Percentiles rank a stretch among this genome's conserved stretches.
phyloP scores from a whole-genome alignment of 2,329 filamentous ascomycete species.

The Aureobasidium sp. region DNA sequence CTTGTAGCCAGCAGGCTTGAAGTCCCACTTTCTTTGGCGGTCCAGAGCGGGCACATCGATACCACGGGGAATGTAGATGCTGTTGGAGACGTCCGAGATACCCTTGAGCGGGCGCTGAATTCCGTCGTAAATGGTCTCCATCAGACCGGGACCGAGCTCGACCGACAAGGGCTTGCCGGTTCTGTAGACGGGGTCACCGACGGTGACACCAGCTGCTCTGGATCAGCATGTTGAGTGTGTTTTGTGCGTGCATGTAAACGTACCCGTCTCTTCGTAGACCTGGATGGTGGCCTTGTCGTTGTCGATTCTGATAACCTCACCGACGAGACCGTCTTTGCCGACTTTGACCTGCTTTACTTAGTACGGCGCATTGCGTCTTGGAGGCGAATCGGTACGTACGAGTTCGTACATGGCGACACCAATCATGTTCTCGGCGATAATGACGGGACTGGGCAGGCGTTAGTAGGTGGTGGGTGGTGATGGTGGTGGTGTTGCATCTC shows the following conservation, averaged over 20 bases:
- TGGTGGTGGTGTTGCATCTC: neutral
- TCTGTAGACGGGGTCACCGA: constrained; percentile 83
- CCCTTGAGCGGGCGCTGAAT: constrained; percentile 89
- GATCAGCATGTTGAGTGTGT: neutral
- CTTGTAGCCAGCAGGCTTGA: constrained; percentile 72
- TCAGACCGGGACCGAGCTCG: constrained; percentile 90
- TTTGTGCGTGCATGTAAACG: constrained; percentile 19
- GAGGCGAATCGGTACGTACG: constrained; percentile 44
- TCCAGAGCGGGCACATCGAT: constrained; percentile 82
- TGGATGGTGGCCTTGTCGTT: constrained; percentile 94
- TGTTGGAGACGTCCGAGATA: constrained; percentile 68
- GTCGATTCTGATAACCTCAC: constrained; percentile 97
- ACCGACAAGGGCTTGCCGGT: constrained; percentile 96
- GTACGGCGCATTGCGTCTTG: constrained; percentile 34
- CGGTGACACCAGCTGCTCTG: constrained; percentile 75
- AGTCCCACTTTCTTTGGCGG: constrained; percentile 92
- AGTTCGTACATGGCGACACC: constrained; percentile 99
- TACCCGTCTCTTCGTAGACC: constrained; percentile 98
- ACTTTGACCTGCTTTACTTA: constrained; percentile 57
- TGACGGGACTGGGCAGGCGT: constrained; percentile 58
- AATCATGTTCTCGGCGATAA: constrained; percentile 96
- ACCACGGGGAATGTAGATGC: constrained; percentile 96
- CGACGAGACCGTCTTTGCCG: constrained; percentile 82
- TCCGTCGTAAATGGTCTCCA: constrained; percentile 99
- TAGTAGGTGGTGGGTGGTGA: constrained; percentile 16